Base-by-base conservation (phyloP, 345 rosid species). In the Pistacia vera region DNA sequence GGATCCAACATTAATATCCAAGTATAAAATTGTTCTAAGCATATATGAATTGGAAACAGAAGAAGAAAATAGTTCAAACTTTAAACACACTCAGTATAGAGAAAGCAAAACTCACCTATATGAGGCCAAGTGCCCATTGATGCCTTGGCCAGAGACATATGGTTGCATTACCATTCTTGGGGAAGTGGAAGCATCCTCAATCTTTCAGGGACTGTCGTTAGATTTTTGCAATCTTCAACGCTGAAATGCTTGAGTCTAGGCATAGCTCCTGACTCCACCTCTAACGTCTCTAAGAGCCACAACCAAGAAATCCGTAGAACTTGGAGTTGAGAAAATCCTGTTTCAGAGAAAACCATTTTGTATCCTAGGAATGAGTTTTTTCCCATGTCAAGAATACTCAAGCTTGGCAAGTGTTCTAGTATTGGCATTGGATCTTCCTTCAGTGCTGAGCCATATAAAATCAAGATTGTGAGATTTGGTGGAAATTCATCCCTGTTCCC, bases 361-460 rank as follows among this genome's bases (percentile, higher is more conserved):
- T 67, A 10, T 20, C 71, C 36, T 2, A 36, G 11, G 57, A 67
- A 67, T 36, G 57, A 67, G 20, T 48, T 36, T 1, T 28, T 49
- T 67, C 71, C 57, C 38, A 67, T 18, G 57, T 67, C 36, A 46
- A 66, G 36, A 66, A 66, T 46, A 44, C 55, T 66, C 4, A 44
- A 17, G 28, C 69, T 66, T 0, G 70, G 33, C 18, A 66, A 48
- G 18, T 46, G 14, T 67, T 16, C 59, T 38, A 68, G 51, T 7
- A 49, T 12, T 28, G 58, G 41, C 16, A 28, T 25, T 3, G 71
- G 30, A 18, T 49, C 59, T 28, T 28, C 12, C 58, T 49, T 51
- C 41, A 68, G 71, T 1, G 22, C 14, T 28, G 71, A 68, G 52
- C 58, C 41, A 28, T 68, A 51, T 25, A 68, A 49, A 12, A 49